Evolutionary conservation across 345 rosid genomes (phyloP).

Genomic region (Linum usitatissimum): DNA sequence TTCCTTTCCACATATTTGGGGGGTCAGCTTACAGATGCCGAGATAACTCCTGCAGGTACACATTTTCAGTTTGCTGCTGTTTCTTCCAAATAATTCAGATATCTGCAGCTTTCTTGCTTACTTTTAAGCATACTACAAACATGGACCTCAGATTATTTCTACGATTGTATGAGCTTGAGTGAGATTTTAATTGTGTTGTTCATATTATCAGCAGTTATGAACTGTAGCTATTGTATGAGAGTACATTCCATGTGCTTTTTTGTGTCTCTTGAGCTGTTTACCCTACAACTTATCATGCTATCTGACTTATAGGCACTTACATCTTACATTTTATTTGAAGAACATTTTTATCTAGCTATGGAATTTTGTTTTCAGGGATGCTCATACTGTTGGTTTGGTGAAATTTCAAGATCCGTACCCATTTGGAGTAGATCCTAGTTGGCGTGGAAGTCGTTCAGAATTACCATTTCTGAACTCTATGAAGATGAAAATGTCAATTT

Average conservation of each 20-base stretch:
- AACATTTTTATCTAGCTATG: not conserved
- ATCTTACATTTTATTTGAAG: not conserved
- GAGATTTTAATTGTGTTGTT: not conserved
- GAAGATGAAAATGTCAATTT: conserved; percentile 97
- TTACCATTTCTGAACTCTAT: conserved; percentile 89
- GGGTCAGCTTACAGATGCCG: conserved; percentile 89
- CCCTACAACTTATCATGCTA: not conserved
- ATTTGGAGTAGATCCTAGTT: conserved; percentile 96
- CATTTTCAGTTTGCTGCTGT: not conserved
- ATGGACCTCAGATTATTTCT: not conserved
- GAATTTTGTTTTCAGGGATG: conserved; percentile 43
- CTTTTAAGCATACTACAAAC: not conserved
- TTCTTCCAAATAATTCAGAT: not conserved
- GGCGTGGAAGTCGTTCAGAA: conserved; percentile 99
- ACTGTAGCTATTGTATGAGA: not conserved
- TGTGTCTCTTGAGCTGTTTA: not conserved
- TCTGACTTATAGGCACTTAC: not conserved
- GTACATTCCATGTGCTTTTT: not conserved
- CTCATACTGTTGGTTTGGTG: conserved; percentile 54
- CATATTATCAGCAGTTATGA: not conserved
- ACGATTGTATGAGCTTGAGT: too few relatives aligned
- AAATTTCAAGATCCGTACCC: conserved; percentile 81
- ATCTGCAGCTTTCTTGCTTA: not conserved
- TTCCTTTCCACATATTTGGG: conserved; percentile 93
- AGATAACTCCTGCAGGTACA: conserved; percentile 71